These are phyloP conservation scores for Cajanus cajan DNA, from an alignment of 306 rosid species.

Conservation along the genomic window DNA sequence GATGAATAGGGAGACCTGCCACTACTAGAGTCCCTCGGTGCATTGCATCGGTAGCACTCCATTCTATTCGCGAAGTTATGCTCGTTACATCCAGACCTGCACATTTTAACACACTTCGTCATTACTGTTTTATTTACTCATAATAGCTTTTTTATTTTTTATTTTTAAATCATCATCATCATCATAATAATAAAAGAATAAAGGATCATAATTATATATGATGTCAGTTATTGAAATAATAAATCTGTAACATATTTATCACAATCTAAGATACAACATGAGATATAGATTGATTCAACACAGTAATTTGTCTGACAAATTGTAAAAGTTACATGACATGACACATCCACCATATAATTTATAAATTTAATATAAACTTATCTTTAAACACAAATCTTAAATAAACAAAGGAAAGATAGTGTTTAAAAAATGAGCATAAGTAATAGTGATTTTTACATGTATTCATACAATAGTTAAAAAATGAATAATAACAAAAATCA, in stretches of 20 bases:
- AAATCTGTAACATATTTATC: neutral
- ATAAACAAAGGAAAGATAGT: neutral
- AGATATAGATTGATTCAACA: neutral
- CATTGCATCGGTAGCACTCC: conserved; percentile 85
- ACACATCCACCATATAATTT: neutral
- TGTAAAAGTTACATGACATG: neutral
- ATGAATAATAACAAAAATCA: neutral
- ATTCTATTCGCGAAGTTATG: conserved; percentile 83
- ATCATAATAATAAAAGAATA: neutral
- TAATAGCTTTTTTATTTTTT: neutral
- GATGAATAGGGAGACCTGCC: conserved; percentile 61
- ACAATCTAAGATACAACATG: neutral
- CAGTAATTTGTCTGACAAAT: neutral
- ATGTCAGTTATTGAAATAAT: neutral
- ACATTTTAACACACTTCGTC: neutral
- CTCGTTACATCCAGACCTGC: conserved; percentile 87
- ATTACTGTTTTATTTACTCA: conserved; percentile 13
- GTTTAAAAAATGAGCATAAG: neutral
- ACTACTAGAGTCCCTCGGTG: conserved; percentile 64
- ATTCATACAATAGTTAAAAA: neutral
- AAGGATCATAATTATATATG: neutral
- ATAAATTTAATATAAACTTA: neutral
- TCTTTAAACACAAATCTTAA: neutral
- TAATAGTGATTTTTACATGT: neutral
- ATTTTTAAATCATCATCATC: neutral